Conservation (phyloP, 1,139 yeast genomes). For the Geotrichum fermentans region DNA sequence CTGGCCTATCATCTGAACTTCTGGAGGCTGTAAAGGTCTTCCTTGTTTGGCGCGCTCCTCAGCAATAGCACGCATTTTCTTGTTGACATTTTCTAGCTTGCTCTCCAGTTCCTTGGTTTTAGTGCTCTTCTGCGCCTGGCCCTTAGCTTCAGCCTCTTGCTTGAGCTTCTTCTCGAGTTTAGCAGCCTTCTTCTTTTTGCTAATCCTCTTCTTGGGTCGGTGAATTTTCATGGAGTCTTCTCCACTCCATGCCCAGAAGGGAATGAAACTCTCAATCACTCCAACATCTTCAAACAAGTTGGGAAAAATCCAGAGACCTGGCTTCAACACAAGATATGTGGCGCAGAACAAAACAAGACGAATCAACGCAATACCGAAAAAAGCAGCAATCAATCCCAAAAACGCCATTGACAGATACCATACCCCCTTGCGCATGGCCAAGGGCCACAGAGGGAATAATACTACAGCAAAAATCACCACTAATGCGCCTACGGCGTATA, state of each 20-base stretch:
- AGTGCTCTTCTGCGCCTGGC: slow-evolving; percentile 12
- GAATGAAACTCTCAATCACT: slow-evolving; percentile 84
- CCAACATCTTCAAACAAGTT: slow-evolving; percentile 95
- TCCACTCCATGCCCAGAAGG: slow-evolving; percentile 81
- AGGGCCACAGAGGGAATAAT: slow-evolving; percentile 95
- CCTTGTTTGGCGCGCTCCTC: slow-evolving; percentile 17
- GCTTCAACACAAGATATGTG: slow-evolving; percentile 54
- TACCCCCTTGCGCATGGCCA: slow-evolving; percentile 79
- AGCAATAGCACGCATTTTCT: slow-evolving; percentile 12
- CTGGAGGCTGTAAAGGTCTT: slow-evolving; percentile 18
- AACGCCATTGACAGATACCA: slow-evolving; percentile 82
- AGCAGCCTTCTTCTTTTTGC: slow-evolving; percentile 22
- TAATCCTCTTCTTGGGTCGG: slow-evolving; percentile 30
- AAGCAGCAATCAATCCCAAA: slow-evolving; percentile 66
- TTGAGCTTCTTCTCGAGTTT: slow-evolving; percentile 21
- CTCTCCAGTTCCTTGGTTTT: slow-evolving; percentile 15
- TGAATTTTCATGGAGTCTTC: slow-evolving; percentile 32
- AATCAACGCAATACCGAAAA: slow-evolving; percentile 74
- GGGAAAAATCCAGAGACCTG: slow-evolving; percentile 93
- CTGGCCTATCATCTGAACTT: slow-evolving; percentile 15
- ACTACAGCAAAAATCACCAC: slow-evolving; percentile 69
- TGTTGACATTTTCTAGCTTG: slow-evolving; percentile 18
- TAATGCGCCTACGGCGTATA: slow-evolving; percentile 61
- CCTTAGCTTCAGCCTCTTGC: slow-evolving; percentile 16
- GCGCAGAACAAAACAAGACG: slow-evolving; percentile 68